These are phyloP conservation scores for Tetradesmus obliquus DNA, from an alignment of 139 green algal species.

Conservation along the genomic window DNA sequence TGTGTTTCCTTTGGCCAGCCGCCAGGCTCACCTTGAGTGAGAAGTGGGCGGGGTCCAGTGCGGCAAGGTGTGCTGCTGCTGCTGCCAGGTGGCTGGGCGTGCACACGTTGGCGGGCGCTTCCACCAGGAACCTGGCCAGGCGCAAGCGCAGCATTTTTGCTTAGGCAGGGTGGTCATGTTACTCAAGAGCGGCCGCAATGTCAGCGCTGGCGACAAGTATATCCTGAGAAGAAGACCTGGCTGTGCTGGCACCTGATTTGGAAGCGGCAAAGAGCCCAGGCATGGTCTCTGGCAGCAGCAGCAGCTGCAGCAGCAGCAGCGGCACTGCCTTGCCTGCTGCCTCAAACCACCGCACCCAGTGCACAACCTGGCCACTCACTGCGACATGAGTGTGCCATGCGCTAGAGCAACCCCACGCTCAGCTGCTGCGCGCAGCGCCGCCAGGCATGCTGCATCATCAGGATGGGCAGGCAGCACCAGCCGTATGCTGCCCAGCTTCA, in stretches of 20 bases:
- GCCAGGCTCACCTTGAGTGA: constrained; percentile 5
- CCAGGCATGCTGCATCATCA: background rate
- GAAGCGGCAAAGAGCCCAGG: too few relatives aligned
- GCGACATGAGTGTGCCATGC: background rate
- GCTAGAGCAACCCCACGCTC: background rate
- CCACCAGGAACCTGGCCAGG: constrained; percentile 84
- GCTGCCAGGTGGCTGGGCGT: constrained; percentile 90
- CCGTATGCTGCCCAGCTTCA: background rate
- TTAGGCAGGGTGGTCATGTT: background rate
- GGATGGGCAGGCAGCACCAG: background rate
- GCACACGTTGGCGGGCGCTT: constrained; percentile 95
- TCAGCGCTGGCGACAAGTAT: background rate
- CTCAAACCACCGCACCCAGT: too few relatives aligned
- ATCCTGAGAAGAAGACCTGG: background rate
- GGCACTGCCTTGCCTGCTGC: too few relatives aligned
- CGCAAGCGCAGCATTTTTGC: background rate
- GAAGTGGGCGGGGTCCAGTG: constrained; percentile 58
- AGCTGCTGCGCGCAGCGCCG: background rate
- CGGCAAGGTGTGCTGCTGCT: constrained; percentile 70
- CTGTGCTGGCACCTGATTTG: too few relatives aligned
- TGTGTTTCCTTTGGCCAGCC: background rate
- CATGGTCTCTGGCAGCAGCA: too few relatives aligned
- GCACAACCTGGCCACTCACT: background rate
- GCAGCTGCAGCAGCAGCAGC: too few relatives aligned
- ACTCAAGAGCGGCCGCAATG: background rate